Conservation (phyloP, 2,329 filamentous ascomycete genomes). For the Botrytis fabae region DNA sequence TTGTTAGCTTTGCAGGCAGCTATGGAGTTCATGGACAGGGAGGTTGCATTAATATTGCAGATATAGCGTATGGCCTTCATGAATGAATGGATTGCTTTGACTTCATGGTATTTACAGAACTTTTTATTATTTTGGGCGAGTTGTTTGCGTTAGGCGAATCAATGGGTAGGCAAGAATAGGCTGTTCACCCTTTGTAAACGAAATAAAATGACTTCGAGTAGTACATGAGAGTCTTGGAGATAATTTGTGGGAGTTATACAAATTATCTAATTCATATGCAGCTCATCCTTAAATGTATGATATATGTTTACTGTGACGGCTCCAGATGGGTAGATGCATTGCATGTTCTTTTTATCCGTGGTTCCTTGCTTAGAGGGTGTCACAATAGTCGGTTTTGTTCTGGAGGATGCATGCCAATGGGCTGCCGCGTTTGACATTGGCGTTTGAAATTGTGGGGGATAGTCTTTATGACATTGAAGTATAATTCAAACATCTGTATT, state of each 20-base stretch:
- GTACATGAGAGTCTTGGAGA: neutral
- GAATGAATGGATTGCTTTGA: neutral
- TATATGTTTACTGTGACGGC: neutral
- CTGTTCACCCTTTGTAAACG: neutral
- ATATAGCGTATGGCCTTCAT: conserved; percentile 4
- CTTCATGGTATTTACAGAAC: neutral
- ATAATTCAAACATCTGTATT: neutral
- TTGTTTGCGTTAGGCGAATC: neutral
- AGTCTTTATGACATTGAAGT: neutral
- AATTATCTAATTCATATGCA: neutral
- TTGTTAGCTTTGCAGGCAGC: neutral
- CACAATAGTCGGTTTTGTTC: neutral
- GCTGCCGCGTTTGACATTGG: neutral
- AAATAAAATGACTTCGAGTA: neutral
- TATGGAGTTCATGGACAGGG: neutral
- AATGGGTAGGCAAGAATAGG: neutral
- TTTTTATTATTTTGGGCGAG: neutral
- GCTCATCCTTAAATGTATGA: neutral
- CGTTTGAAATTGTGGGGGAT: neutral
- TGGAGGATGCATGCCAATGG: neutral
- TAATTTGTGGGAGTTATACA: neutral
- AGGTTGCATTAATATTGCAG: conserved; percentile 14
- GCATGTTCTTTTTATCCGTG: neutral
- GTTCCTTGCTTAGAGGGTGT: neutral
- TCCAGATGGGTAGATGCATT: neutral